Percentiles rank a stretch among this genome's conserved stretches.
Evolutionary conservation across 192 early-diverging fungal species (phyloP).

Genomic region (Globomyces pollinis-pini): DNA sequence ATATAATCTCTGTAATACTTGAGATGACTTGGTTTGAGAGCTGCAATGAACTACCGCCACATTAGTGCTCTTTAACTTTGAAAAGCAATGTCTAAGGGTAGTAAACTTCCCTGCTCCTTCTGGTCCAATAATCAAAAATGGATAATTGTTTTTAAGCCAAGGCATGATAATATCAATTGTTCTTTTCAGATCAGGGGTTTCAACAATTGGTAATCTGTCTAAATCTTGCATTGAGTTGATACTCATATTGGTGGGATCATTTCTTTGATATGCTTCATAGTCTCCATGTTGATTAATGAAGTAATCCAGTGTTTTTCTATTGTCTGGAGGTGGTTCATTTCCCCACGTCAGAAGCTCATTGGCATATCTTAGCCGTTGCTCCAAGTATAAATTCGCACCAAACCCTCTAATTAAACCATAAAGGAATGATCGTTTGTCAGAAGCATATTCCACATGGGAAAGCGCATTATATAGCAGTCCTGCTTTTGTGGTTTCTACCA

Average conservation of each 20-base stretch:
- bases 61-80: constrained; percentile 22
- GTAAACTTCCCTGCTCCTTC: constrained; percentile 51
- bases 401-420: constrained; percentile 42
- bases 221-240: constrained; percentile 20
- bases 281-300: constrained; percentile 25
- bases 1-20: constrained; percentile 41
- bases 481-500: constrained; percentile 41
- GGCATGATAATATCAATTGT: constrained; percentile 41
- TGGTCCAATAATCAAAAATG: constrained; percentile 45
- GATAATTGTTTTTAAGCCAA: constrained; percentile 39
- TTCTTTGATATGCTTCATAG: constrained; percentile 23
- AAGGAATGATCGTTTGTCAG: constrained; percentile 29
- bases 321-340: constrained; percentile 31
- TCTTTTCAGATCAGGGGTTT: constrained; percentile 40
- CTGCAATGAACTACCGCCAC: constrained; percentile 50
- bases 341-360: constrained; percentile 38
- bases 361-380: constrained; percentile 34
- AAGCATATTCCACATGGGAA: constrained; percentile 31
- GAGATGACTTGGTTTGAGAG: constrained; percentile 45
- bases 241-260: constrained; percentile 16
- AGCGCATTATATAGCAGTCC: constrained; percentile 44
- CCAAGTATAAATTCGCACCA: constrained; percentile 38
- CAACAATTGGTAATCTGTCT: constrained; percentile 39
- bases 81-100: constrained; percentile 45
- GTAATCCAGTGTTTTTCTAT: constrained; percentile 37